A percentile compares a stretch with the other conserved stretches of the same genome.
phyloP scores from a whole-genome alignment of 306 rosid species.

The Rubus parviflorus region DNA sequence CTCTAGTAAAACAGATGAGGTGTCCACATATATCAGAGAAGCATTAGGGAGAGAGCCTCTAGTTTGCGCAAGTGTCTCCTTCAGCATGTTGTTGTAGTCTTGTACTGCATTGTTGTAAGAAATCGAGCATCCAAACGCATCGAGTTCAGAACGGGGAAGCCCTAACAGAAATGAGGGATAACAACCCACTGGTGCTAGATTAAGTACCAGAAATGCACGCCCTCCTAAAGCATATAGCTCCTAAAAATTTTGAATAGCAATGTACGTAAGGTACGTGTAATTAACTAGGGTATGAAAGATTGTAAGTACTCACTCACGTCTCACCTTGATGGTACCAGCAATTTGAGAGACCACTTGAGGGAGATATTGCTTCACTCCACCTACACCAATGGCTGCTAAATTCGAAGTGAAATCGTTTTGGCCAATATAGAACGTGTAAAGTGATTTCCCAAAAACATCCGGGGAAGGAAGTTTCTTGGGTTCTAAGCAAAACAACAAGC shows the following conservation, averaged over 20 bases:
- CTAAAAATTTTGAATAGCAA: constrained; percentile 36
- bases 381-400: constrained; percentile 50
- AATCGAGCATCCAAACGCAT: constrained; percentile 64
- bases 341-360: constrained; percentile 71
- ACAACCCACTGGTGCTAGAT: constrained; percentile 86
- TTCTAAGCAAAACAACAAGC: constrained; percentile 33
- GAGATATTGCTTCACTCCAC: constrained; percentile 48
- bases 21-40: constrained; percentile 65
- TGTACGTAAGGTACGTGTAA: neutral
- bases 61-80: constrained; percentile 36
- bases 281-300: too few species aligned
- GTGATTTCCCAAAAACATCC: constrained; percentile 59
- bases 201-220: constrained; percentile 59
- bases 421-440: constrained; percentile 77
- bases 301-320: neutral
- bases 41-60: constrained; percentile 48
- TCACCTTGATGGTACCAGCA: constrained; percentile 61
- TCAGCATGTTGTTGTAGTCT: constrained; percentile 58
- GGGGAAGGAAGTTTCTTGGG: constrained; percentile 50
- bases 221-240: constrained; percentile 74
- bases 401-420: constrained; percentile 91
- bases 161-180: constrained; percentile 59
- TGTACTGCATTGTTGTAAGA: constrained; percentile 63
- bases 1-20: constrained; percentile 50
- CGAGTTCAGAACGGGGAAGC: constrained; percentile 64